phyloP scores from a whole-genome alignment of 495 filamentous ascomycete genomes.

The Penicillium daleae region DNA sequence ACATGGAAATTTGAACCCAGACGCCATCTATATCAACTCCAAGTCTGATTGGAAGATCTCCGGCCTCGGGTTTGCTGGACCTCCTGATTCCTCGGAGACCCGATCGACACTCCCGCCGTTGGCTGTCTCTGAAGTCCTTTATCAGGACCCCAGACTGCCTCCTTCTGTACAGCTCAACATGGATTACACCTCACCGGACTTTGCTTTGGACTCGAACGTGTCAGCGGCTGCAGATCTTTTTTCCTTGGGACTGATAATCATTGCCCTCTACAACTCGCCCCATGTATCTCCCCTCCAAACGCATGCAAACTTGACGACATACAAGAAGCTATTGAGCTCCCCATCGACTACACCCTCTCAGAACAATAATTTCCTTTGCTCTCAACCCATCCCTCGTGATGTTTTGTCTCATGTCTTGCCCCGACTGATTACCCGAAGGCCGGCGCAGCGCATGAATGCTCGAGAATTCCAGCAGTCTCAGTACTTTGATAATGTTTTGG shows the following conservation, averaged over 20 bases:
- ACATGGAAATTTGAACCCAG: conserved; percentile 92
- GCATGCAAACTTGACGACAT: conserved; percentile 74
- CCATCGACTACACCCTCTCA: conserved; percentile 75
- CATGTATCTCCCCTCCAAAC: conserved; percentile 84
- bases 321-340: conserved; percentile 78
- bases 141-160: conserved; percentile 83
- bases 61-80: conserved; percentile 85
- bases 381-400: conserved; percentile 77
- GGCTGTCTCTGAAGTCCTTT: conserved; percentile 79
- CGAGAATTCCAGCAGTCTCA: conserved; percentile 90
- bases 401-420: conserved; percentile 75
- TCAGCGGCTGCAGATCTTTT: conserved; percentile 85
- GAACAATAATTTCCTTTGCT: conserved; percentile 81
- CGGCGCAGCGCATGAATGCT: conserved; percentile 84
- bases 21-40: conserved; percentile 91
- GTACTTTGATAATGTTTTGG: conserved; percentile 95
- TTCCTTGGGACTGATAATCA: conserved; percentile 83
- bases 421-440: conserved; percentile 79
- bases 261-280: conserved; percentile 91
- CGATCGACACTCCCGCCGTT: conserved; percentile 73
- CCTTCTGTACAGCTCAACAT: conserved; percentile 83
- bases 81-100: conserved; percentile 68
- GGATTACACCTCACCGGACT: conserved; percentile 93
- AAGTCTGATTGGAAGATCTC: conserved; percentile 99
- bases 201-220: conserved; percentile 84